A percentile compares a stretch with the other conserved stretches of the same genome.
phyloP scores from a whole-genome alignment of 305 asterid genomes.

The Solanum hybrid region DNA sequence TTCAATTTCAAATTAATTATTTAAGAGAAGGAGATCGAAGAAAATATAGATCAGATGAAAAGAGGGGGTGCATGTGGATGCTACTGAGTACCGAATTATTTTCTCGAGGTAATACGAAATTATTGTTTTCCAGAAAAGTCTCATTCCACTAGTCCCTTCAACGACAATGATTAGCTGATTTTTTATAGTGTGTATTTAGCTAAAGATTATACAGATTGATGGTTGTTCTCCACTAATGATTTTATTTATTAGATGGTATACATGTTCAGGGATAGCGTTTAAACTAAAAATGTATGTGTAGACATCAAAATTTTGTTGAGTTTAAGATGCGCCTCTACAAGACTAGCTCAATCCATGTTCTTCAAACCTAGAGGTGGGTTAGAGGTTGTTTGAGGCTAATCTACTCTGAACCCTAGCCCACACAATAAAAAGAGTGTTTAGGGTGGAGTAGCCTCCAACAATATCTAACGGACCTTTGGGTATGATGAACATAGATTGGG shows the following conservation, averaged over 20 bases:
- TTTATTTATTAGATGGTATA: not conserved
- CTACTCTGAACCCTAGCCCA: not conserved
- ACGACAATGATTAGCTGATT: slow-evolving; percentile 68
- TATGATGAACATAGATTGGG: not conserved
- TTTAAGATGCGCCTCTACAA: not conserved
- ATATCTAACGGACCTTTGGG: not conserved
- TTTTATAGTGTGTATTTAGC: slow-evolving; percentile 20
- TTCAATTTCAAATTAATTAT: too few species aligned
- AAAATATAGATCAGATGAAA: not conserved
- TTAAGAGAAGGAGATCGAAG: not conserved
- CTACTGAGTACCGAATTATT: slow-evolving; percentile 39
- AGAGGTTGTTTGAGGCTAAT: not conserved
- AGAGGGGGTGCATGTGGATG: not conserved
- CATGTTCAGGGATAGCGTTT: not conserved
- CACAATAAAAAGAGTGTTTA: not conserved
- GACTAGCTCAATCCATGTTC: not conserved
- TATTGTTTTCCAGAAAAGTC: slow-evolving; percentile 61
- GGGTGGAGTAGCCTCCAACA: not conserved
- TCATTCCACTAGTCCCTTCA: slow-evolving; percentile 86
- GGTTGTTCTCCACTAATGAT: not conserved
- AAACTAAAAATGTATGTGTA: not conserved
- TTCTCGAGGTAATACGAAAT: slow-evolving; percentile 74
- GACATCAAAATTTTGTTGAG: not conserved
- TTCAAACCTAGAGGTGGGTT: not conserved
- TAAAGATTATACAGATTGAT: not conserved